Conservation (phyloP, 2,329 filamentous ascomycete genomes). For the Exophiala sp. region DNA sequence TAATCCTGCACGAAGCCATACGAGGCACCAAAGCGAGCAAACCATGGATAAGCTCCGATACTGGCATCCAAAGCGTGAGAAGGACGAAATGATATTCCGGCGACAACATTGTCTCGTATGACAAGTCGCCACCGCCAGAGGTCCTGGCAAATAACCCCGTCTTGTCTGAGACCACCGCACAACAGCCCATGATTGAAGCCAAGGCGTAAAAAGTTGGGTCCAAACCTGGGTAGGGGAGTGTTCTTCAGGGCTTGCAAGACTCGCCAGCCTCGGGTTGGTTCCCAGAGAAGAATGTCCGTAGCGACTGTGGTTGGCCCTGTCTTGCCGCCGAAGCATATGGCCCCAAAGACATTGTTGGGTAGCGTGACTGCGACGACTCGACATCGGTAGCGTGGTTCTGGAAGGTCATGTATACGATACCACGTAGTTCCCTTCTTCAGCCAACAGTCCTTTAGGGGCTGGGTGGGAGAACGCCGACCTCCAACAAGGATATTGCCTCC, state of each 20-base stretch:
- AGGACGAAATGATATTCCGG: conserved; percentile 21
- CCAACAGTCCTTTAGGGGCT: conserved; percentile 69
- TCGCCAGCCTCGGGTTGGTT: conserved; percentile 47
- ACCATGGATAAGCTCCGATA: conserved; percentile 31
- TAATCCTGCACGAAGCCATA: conserved; percentile 43
- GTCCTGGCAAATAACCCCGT: conserved; percentile 58
- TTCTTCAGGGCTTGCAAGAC: conserved; percentile 34
- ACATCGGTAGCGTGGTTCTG: conserved; percentile 66
- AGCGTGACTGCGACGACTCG: conserved; percentile 49
- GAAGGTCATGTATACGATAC: conserved; percentile 59
- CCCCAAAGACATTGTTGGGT: conserved; percentile 36
- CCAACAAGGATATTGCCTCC: conserved; percentile 62
- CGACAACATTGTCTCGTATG: conserved; percentile 35
- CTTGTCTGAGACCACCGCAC: conserved; percentile 62
- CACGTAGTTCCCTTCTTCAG: conserved; percentile 58
- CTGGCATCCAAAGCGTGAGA: conserved; percentile 24
- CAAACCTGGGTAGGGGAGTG: conserved; percentile 49
- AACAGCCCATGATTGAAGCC: conserved; percentile 54
- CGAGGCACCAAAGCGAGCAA: conserved; percentile 48
- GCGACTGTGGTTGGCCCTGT: conserved; percentile 45
- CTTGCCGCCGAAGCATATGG: conserved; percentile 61
- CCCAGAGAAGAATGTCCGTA: conserved; percentile 52
- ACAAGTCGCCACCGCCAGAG: conserved; percentile 61
- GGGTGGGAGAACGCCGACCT: conserved; percentile 68
- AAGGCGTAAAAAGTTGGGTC: conserved; percentile 44